Base-by-base conservation (phyloP, 139 green algal genomes). In the Eudorina sp. region DNA sequence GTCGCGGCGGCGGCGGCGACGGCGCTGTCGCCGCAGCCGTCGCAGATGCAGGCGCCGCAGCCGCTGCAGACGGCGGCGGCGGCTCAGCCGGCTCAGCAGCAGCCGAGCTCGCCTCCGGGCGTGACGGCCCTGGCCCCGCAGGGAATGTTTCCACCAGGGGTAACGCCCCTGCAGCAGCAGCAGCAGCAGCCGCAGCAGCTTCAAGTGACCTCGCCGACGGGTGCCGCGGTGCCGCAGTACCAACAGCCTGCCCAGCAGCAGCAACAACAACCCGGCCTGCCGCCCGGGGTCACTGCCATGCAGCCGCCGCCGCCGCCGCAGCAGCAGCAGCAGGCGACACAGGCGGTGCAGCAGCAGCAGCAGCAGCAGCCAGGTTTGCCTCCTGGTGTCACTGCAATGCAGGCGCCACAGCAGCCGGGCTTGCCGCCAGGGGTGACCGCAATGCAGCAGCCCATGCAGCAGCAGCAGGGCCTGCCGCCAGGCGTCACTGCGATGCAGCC, bases 401-500 rank as follows among this genome's bases (percentile, higher is more conserved):
- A 4, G 36, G 3, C 13, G 78, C 78, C 55, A 5, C 41, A 64
- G 62, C 43, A 76, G n/a, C 16, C 27, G 41, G 23, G 41, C 16
- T 25, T 90, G 16, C 75, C 76, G 43, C 76, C 86, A 6, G 55
- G 75, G 4, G 76, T 58, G 0, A 73, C 68, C 0, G 13, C 41
- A 1, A 77, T 87, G 62, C 41, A 14, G 21, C 75, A 64, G 78
- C 78, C 55, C 36, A 19, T 16, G 36, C 53, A 69, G 53, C 53
- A 53, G 13, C 76, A 58, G 41, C 64, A 51, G 78, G 53, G 86
- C 4, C 66, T 90, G 40, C 78, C 87, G 34, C 75, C 86, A 27
- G 86, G 86, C 34, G 64, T 90, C 41, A 75, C 66, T n/a, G 53
- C 73, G 3, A 81, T 85, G 77, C 77, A 53, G 36, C 34, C n/a